Percentiles rank a stretch among this genome's conserved stretches.
Conservation (phyloP, 2,329 filamentous ascomycete species). For the Neoscytalidium dimidiatum region DNA sequence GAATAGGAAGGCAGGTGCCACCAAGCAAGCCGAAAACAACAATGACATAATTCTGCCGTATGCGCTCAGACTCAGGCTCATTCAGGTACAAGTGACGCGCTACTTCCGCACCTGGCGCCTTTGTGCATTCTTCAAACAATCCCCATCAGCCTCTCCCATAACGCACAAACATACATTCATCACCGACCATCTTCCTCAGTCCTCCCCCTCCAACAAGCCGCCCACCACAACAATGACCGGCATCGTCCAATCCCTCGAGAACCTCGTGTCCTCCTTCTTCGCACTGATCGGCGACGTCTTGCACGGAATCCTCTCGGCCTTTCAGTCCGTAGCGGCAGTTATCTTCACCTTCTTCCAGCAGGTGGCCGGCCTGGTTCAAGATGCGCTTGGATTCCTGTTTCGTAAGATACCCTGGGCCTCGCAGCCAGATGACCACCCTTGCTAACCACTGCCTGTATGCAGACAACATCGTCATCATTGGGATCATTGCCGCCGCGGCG, state of each 20-base stretch:
- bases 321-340: neutral
- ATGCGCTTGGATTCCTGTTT: slow-evolving; percentile 1
- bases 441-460: neutral
- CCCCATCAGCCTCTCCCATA: neutral
- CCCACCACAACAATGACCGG: neutral
- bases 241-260: slow-evolving; percentile 12
- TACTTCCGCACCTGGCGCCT: neutral
- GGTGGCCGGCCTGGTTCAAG: neutral
- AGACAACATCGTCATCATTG: slow-evolving; percentile 16
- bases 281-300: slow-evolving; percentile 8
- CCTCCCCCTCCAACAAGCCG: neutral
- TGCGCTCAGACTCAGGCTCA: neutral
- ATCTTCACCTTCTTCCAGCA: slow-evolving; percentile 15
- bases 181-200: neutral
- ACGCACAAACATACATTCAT: neutral
- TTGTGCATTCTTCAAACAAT: neutral
- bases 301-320: slow-evolving; percentile 6
- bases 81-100: neutral
- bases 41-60: slow-evolving; percentile 18
- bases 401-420: no score
- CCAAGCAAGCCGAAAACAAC: neutral
- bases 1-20: neutral
- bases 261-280: slow-evolving; percentile 15
- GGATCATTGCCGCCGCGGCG: neutral
- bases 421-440: neutral